Base-by-base conservation (phyloP, 108 stramenopile species). In the Phaeodactylum tricornutum region DNA sequence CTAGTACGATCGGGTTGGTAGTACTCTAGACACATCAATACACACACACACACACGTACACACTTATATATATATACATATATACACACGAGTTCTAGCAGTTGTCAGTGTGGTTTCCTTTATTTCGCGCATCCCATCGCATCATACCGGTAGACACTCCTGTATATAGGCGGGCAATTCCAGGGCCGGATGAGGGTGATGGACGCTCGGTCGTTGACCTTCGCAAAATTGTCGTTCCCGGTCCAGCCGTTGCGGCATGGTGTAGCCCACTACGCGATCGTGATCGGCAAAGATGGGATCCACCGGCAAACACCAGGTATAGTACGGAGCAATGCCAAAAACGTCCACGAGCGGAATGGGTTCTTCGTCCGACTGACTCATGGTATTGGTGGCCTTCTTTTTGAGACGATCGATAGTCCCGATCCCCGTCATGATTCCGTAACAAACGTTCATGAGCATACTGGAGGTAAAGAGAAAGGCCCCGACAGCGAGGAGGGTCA, bases 321-420 rank as follows among this genome's bases (percentile, higher is more conserved):
- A 68, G 59, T 65, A 77, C 33, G 81, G 81, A 30, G 69, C 82
- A 42, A 90, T 84, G 21, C 87, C 87, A 75, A 84, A 90, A 21
- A 64, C 85, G 68, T 90, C 84, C 74, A 72, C 75, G 24, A 90
- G 64, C n/a, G 77, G 74, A 27, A 85, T 83, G 27, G 83, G 81
- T 54, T 78, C 81, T 50, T 85, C 87, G 41, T 85, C 84, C 33
- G 66, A 68, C 28, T 85, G 71, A 37, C 63, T 62, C 83, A 85
- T 85, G 33, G 83, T 90, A 55, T 85, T 80, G 39, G 78, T 79
- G 9, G 79, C 76, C 49, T 90, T 90, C 66, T 83, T 85, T 64
- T 91, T 91, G 21, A 91, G 70, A 16, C 90, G 61, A 71, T 92
- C 90, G 63, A 92, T 92, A 5, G 90, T 92, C 2, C 85, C 85